phyloP scores from a whole-genome alignment of 176 grass and related monocot species.

The Neostapfia colusana region DNA sequence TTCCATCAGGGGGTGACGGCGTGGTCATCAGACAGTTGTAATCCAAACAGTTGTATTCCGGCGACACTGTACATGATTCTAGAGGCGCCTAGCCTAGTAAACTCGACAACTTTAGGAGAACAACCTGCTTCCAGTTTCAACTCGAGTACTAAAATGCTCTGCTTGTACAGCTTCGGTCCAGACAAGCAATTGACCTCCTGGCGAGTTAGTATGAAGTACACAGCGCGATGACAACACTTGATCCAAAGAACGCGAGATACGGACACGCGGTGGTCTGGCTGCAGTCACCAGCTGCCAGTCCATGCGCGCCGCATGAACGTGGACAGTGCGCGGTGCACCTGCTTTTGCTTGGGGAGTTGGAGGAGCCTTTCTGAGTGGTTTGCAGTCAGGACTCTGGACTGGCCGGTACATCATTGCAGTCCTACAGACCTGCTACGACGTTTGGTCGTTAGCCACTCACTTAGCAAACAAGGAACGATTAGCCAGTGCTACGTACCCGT shows the following conservation, averaged over 20 bases:
- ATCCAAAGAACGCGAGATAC: neutral
- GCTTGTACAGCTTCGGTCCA: neutral
- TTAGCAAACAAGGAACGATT: neutral
- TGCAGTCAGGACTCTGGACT: no score
- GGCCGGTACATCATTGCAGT: no score
- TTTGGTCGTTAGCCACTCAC: neutral
- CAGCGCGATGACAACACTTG: neutral
- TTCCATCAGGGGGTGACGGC: neutral
- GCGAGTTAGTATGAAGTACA: neutral
- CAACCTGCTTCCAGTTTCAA: neutral
- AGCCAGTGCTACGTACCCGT: neutral
- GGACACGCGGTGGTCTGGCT: neutral
- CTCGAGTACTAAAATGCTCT: neutral
- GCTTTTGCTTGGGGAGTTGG: neutral
- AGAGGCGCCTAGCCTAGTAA: neutral
- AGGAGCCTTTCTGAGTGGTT: conserved; percentile 1
- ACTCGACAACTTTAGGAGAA: neutral
- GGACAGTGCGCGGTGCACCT: neutral
- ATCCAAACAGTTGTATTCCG: neutral
- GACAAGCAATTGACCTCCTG: neutral
- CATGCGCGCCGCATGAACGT: neutral
- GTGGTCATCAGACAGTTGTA: neutral
- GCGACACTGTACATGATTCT: neutral
- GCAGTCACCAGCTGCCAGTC: neutral
- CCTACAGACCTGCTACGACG: neutral